A percentile compares a stretch with the other conserved stretches of the same genome.
phyloP scores from a whole-genome alignment of 2,329 filamentous ascomycete species.

The Chaetomium olivaceum region DNA sequence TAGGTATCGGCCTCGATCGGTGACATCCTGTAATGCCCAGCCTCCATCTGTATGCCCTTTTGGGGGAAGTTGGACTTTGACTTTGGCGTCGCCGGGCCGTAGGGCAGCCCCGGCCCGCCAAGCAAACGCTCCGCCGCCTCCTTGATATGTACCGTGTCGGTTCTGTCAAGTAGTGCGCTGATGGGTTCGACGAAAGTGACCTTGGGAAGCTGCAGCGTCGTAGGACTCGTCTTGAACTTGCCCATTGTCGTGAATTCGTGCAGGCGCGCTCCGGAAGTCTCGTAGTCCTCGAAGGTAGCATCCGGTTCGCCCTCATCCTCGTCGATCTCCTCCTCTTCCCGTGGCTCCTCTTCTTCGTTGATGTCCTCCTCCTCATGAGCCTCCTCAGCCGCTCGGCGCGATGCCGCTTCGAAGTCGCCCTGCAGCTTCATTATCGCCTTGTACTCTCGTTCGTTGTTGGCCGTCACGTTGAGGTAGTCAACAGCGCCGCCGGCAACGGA shows the following conservation, averaged over 20 bases:
- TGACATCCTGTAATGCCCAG: conserved; percentile 66
- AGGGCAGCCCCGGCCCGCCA: conserved; percentile 73
- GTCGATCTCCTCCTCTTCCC: conserved; percentile 41
- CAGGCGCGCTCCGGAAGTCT: conserved; percentile 50
- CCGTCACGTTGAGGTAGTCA: conserved; percentile 51
- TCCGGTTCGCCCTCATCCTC: conserved; percentile 40
- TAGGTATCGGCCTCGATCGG: conserved; percentile 76
- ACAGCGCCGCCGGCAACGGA: conserved; percentile 36
- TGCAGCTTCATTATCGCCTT: conserved; percentile 56
- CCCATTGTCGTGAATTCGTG: conserved; percentile 75
- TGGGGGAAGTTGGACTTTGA: conserved; percentile 59
- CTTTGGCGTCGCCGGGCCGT: conserved; percentile 70
- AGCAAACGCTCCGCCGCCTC: conserved; percentile 72
- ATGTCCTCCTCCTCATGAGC: conserved; percentile 39
- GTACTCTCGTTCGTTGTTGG: conserved; percentile 57
- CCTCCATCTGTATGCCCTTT: conserved; percentile 63
- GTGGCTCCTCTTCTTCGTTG: conserved; percentile 33
- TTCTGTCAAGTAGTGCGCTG: conserved; percentile 63
- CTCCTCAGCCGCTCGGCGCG: conserved; percentile 39
- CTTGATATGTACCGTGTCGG: conserved; percentile 72
- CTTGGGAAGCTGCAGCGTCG: conserved; percentile 73
- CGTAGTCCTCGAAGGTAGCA: conserved; percentile 33
- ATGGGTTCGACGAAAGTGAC: conserved; percentile 70
- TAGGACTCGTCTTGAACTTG: conserved; percentile 71
- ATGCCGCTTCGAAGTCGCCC: conserved; percentile 56